Evolutionary conservation across 2,329 filamentous ascomycete species (phyloP).

Genomic region (Colletotrichum tabaci): DNA sequence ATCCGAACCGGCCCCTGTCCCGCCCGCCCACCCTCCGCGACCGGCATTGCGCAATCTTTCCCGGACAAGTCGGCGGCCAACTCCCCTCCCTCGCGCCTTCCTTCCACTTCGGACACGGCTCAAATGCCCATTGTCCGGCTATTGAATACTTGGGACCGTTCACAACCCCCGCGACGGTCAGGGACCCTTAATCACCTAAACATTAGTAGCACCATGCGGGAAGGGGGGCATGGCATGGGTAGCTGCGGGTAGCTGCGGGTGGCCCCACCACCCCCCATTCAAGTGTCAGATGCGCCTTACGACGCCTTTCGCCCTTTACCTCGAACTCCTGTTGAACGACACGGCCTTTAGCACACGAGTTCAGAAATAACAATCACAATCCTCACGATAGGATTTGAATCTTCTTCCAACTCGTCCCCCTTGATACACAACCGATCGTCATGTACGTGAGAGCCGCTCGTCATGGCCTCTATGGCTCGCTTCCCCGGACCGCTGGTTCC

Average conservation of each 20-base stretch:
- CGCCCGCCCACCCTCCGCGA: background rate
- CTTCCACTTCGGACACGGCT: background rate
- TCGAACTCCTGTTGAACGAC: slow-evolving; percentile 21
- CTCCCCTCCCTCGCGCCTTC: background rate
- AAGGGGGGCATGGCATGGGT: slow-evolving; percentile 37
- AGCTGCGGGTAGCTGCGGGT: slow-evolving; percentile 44
- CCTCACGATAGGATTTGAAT: background rate
- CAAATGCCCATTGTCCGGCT: background rate
- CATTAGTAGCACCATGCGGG: slow-evolving; percentile 35
- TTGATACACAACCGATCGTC: background rate
- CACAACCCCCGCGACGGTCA: slow-evolving; percentile 3
- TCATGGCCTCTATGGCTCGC: slow-evolving; percentile 35
- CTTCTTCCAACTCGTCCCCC: background rate
- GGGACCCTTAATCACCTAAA: slow-evolving; percentile 39
- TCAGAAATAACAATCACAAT: background rate
- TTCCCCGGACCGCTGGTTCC: slow-evolving; percentile 16
- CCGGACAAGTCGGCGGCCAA: background rate
- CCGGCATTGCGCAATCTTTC: slow-evolving; percentile 24
- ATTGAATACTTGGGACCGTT: background rate
- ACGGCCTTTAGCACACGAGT: background rate
- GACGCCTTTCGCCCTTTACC: slow-evolving; percentile 41
- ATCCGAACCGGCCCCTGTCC: background rate
- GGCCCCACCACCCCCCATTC: slow-evolving; percentile 26
- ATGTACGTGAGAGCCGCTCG: slow-evolving; percentile 30
- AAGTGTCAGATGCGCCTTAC: slow-evolving; percentile 39